Conservation (phyloP, 345 rosid genomes). For the Salix koriyanagi region DNA sequence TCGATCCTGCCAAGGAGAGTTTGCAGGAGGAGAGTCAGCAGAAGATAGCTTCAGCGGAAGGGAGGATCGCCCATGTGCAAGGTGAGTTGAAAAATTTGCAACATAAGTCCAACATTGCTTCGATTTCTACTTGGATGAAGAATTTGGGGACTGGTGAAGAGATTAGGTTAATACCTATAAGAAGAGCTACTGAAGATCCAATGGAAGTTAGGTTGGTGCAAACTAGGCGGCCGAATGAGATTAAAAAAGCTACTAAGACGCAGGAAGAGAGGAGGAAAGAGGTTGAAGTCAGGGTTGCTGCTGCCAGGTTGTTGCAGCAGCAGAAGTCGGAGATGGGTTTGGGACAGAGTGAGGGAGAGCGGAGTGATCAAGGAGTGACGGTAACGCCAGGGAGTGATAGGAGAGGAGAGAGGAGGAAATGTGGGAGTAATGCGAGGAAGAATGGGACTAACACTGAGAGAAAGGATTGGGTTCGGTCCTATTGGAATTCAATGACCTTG, state of each 20-base stretch:
- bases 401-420: conserved; percentile 74
- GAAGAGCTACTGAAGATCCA: conserved; percentile 79
- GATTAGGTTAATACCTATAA: conserved; percentile 64
- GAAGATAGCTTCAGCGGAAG: conserved; percentile 62
- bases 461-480: conserved; percentile 57
- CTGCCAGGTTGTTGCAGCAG: conserved; percentile 78
- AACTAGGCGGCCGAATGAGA: conserved; percentile 82
- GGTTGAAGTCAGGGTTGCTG: conserved; percentile 94
- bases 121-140: conserved; percentile 82
- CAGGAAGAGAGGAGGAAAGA: conserved; percentile 88
- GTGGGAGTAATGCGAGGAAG: conserved; percentile 47
- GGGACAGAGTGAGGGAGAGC: conserved; percentile 37
- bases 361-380: conserved; percentile 46
- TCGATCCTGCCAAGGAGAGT: conserved; percentile 90
- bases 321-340: conserved; percentile 57
- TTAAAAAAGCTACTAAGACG: conserved; percentile 86
- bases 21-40: conserved; percentile 83
- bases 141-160: conserved; percentile 80
- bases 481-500: conserved; percentile 64
- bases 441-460: conserved; percentile 51
- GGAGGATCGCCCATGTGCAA: conserved; percentile 71
- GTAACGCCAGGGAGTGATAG: conserved; percentile 39
- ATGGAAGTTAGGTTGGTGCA: conserved; percentile 75
- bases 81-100: conserved; percentile 65
- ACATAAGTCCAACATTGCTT: conserved; percentile 66